phyloP scores from a whole-genome alignment of 495 filamentous ascomycete species.

The Penicillium angulare region DNA sequence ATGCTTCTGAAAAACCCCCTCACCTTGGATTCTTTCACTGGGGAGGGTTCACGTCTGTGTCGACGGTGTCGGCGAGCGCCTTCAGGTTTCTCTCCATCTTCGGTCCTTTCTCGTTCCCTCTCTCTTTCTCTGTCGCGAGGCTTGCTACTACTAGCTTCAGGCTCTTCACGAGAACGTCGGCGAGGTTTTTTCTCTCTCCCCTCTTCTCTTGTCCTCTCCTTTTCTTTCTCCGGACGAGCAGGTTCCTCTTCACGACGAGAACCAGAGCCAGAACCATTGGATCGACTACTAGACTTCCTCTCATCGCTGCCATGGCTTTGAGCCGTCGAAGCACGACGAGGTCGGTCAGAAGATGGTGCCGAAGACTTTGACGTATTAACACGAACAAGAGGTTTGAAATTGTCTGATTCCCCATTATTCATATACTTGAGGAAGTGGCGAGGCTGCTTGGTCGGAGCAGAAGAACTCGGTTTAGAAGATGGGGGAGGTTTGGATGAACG shows the following conservation, averaged over 20 bases:
- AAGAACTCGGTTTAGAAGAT: conserved; percentile 27
- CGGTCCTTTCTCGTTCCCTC: not conserved
- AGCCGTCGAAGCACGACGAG: conserved; percentile 30
- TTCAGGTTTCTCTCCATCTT: not conserved
- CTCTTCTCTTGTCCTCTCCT: conserved; percentile 6
- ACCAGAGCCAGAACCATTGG: conserved; percentile 27
- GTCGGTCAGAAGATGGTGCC: conserved; percentile 22
- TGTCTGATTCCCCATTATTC: conserved; percentile 38
- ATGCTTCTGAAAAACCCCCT: conserved; percentile 39
- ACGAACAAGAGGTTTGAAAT: conserved; percentile 33
- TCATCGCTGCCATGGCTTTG: conserved; percentile 37
- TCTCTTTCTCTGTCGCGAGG: conserved; percentile 16
- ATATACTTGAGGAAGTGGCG: conserved; percentile 41
- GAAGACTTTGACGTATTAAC: conserved; percentile 33
- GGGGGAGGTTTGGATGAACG: conserved; percentile 18
- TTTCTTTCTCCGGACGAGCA: conserved; percentile 9
- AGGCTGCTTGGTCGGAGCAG: conserved; percentile 20
- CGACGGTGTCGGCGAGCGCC: conserved; percentile 22
- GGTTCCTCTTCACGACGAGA: conserved; percentile 20
- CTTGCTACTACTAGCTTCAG: conserved; percentile 7
- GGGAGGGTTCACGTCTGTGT: conserved; percentile 34
- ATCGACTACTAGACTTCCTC: conserved; percentile 27
- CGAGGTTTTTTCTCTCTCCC: conserved; percentile 14
- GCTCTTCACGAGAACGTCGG: conserved; percentile 12
- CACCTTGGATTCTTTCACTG: conserved; percentile 34